Base-by-base conservation (phyloP, 345 rosid species). In the Moricandia moricandioides region DNA sequence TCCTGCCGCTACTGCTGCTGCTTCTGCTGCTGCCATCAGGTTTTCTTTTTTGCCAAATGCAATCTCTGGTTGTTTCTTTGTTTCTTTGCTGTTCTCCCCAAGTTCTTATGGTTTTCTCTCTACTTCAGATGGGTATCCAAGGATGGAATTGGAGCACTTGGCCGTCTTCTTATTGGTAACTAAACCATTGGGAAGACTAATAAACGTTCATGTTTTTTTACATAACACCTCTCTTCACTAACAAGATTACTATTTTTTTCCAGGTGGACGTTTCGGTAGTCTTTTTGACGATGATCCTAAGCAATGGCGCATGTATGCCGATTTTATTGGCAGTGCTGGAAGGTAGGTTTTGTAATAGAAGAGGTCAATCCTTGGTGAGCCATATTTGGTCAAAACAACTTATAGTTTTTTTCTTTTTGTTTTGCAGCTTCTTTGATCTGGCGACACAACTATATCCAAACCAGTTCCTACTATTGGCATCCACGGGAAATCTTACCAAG, bases 281-380 rank as follows among this genome's bases (percentile, higher is more conserved):
- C 91, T 94, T 74, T 94, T 91, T 75, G 99, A 94, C 65, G 96
- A 89, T 81, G 96, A 91, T 86, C 99, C 99, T 39, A 94, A 91
- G 81, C 97, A 94, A 57, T 94, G 99, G 99, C 97, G 98, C 71
- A 90, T 94, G 97, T 94, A 91, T 83, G 99, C 99, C 0, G 99
- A 94, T 80, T 88, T 94, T 82, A 91, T 94, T 70, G 99, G 99
- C 81, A 94, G 97, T 75, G 85, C 97, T 62, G 99, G 99, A 84
- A 88, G 97, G 97, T 29, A 29, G 1, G 31, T 29, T 90, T 57
- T 79, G 81, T 81, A 0, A 58, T 27, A 30, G 16, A 70, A 60
- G 12, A 52, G 31, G 33, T 67, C 35, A 11, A 11, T 51, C 54
- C 76, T 73, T 62, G 18, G 29, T 37, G 37, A 54, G 33, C 54